These are phyloP conservation scores for Fraxinus cuspidata DNA, from an alignment of 257 asterid genomes.

Conservation along the genomic window DNA sequence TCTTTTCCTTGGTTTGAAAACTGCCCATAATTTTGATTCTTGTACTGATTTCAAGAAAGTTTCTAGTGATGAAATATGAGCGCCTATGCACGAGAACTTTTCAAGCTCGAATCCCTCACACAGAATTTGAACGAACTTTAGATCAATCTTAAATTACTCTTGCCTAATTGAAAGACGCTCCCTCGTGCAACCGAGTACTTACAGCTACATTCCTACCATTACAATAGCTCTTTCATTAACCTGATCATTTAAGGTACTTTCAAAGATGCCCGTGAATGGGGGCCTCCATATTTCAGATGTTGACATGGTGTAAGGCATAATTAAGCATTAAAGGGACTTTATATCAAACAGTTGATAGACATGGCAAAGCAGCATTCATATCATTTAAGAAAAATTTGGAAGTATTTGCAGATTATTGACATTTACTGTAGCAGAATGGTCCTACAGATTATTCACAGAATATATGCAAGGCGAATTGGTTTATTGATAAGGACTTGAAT, in stretches of 20 bases:
- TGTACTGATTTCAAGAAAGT: background rate
- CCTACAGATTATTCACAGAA: conserved; percentile 35
- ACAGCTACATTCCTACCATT: conserved; percentile 13
- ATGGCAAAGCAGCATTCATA: background rate
- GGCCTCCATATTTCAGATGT: conserved; percentile 24
- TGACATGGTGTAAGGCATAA: conserved; percentile 14
- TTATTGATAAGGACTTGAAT: too few relatives aligned
- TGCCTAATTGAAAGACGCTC: conserved; percentile 5
- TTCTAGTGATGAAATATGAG: too few relatives aligned
- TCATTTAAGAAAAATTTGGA: conserved; percentile 29
- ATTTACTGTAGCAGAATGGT: conserved; percentile 26
- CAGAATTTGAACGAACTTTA: background rate
- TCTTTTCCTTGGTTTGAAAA: conserved; percentile 47
- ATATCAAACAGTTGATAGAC: conserved; percentile 2
- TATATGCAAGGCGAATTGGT: conserved; percentile 16
- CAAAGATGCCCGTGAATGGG: conserved; percentile 39
- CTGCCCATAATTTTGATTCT: conserved; percentile 50
- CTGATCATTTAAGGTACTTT: conserved; percentile 29
- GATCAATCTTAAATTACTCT: background rate
- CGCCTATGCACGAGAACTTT: too few relatives aligned
- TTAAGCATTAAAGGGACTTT: background rate
- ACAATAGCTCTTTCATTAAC: conserved; percentile 19
- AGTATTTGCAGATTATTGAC: conserved; percentile 23
- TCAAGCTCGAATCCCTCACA: too few relatives aligned
- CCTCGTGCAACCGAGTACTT: background rate